phyloP scores from a whole-genome alignment of 495 filamentous ascomycete species.

The Podospora bellae-mahoneyi region DNA sequence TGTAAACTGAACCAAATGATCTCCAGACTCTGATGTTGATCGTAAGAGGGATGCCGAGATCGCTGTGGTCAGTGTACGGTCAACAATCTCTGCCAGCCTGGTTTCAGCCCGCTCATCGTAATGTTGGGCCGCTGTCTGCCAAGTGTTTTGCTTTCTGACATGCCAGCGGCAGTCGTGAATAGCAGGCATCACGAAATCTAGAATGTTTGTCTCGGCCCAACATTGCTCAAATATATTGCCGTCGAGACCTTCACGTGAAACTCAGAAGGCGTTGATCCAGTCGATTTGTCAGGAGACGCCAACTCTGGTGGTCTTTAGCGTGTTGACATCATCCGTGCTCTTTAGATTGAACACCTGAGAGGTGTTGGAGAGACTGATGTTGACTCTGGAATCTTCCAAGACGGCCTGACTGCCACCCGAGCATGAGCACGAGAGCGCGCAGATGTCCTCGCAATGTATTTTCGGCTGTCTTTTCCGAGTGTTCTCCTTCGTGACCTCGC shows the following conservation, averaged over 20 bases:
- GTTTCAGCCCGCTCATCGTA: not conserved
- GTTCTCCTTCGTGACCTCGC: not conserved
- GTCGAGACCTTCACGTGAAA: not conserved
- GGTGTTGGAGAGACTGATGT: not conserved
- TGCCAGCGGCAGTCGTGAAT: not conserved
- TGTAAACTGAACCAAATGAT: not conserved
- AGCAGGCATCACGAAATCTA: not conserved
- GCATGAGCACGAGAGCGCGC: not conserved
- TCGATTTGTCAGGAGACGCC: not conserved
- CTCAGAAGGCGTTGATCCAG: not conserved
- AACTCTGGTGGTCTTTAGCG: not conserved
- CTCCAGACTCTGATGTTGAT: not conserved
- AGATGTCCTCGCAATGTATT: not conserved
- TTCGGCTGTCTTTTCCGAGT: not conserved
- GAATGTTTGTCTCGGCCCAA: constrained; percentile 3
- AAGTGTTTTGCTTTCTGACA: not conserved
- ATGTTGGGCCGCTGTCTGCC: constrained; percentile 1
- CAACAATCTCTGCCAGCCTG: not conserved
- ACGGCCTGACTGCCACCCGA: not conserved
- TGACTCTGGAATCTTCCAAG: not conserved
- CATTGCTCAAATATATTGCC: not conserved
- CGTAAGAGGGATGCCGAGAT: not conserved
- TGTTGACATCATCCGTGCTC: too few species aligned
- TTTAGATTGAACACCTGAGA: not conserved
- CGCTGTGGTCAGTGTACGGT: not conserved